A percentile compares a stretch with the other conserved stretches of the same genome.
phyloP scores from a whole-genome alignment of 495 filamentous ascomycete species.

The Xylona heveae region DNA sequence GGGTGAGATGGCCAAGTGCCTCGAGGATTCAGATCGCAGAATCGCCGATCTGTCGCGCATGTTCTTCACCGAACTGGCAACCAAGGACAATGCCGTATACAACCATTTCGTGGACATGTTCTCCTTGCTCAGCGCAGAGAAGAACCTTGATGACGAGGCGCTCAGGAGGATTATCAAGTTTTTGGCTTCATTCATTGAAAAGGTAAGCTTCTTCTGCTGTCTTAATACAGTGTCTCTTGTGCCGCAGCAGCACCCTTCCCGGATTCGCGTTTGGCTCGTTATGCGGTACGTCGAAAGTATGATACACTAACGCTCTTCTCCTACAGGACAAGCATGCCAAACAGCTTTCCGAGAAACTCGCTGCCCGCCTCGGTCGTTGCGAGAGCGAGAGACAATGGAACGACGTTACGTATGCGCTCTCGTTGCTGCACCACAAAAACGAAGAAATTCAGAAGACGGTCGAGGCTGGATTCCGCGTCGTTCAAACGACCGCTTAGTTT shows the following conservation, averaged over 20 bases:
- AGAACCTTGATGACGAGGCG: conserved; percentile 59
- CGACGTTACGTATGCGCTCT: conserved; percentile 82
- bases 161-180: conserved; percentile 79
- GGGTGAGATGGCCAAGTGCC: conserved; percentile 96
- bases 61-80: conserved; percentile 96
- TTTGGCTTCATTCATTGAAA: conserved; percentile 86
- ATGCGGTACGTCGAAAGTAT: too few relatives aligned
- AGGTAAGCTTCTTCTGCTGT: conserved; percentile 31
- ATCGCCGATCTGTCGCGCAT: conserved; percentile 86
- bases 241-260: too few relatives aligned
- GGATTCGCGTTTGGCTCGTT: too few relatives aligned
- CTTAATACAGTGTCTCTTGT: conserved; percentile 4
- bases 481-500: conserved; percentile 38
- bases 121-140: conserved; percentile 66
- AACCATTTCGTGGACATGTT: conserved; percentile 99
- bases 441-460: conserved; percentile 84
- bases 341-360: conserved; percentile 82
- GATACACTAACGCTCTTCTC: background rate
- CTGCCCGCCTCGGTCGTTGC: conserved; percentile 65
- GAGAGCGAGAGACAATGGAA: conserved; percentile 93
- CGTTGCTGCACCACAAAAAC: conserved; percentile 85
- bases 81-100: conserved; percentile 97
- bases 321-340: conserved; percentile 89
- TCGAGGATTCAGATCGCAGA: conserved; percentile 83
- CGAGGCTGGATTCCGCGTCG: conserved; percentile 64